Conservation (phyloP, 495 filamentous ascomycete species). For the Hyaloscypha hepaticicola region DNA sequence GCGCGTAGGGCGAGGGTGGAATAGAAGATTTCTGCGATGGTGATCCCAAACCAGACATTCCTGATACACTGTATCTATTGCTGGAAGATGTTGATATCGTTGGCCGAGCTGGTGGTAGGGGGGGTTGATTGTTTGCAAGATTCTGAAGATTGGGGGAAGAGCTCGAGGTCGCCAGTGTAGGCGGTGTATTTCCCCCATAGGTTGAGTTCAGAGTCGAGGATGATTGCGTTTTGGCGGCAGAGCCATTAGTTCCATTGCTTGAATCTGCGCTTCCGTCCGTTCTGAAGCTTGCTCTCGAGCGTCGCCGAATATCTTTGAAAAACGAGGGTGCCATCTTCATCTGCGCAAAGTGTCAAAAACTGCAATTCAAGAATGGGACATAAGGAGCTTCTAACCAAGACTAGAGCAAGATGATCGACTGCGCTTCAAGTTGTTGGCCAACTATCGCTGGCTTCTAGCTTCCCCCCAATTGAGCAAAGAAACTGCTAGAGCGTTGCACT, state of each 20-base stretch:
- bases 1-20: constrained; percentile 73
- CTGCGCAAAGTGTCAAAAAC: not conserved
- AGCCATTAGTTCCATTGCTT: constrained; percentile 47
- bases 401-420: not conserved
- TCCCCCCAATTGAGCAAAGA: not conserved
- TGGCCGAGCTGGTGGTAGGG: constrained; percentile 46
- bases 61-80: constrained; percentile 50
- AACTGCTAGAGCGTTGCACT: not conserved
- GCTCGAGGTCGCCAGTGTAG: constrained; percentile 30
- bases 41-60: constrained; percentile 52
- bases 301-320: constrained; percentile 74
- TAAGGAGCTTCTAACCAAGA: not conserved
- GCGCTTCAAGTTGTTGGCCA: not conserved
- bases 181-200: constrained; percentile 54
- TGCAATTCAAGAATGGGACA: not conserved
- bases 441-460: not conserved
- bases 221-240: constrained; percentile 54
- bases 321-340: constrained; percentile 54
- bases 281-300: constrained; percentile 65
- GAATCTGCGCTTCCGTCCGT: constrained; percentile 56
- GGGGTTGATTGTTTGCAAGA: constrained; percentile 38
- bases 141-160: constrained; percentile 57
- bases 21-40: constrained; percentile 54
- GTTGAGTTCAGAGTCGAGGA: constrained; percentile 63
- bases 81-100: constrained; percentile 46